phyloP scores from a whole-genome alignment of 495 filamentous ascomycete species.

The Neurospora tetrasperma region DNA sequence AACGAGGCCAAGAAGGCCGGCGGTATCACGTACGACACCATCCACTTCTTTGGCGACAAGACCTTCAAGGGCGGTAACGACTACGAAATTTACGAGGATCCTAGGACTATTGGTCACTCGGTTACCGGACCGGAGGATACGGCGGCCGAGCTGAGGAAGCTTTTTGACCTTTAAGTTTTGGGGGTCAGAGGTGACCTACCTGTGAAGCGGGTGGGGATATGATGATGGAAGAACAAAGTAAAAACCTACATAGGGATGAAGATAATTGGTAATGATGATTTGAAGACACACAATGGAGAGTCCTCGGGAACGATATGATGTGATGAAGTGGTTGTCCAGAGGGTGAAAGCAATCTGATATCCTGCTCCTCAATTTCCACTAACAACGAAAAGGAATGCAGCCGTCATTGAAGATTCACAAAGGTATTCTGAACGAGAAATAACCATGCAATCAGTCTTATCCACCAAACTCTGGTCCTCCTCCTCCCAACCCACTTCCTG shows the following conservation, averaged over 20 bases:
- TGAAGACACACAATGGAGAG: not conserved
- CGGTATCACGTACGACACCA: constrained; percentile 67
- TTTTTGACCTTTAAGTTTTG: constrained; percentile 57
- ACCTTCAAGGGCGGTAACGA: constrained; percentile 83
- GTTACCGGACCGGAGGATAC: constrained; percentile 79
- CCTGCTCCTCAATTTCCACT: not conserved
- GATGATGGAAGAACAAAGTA: not conserved
- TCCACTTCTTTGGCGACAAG: constrained; percentile 99
- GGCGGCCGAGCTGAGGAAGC: constrained; percentile 58
- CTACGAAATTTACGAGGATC: constrained; percentile 81
- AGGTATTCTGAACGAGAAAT: too few relatives aligned
- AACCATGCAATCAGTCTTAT: not conserved
- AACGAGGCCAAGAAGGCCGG: constrained; percentile 59
- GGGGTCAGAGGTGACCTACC: not conserved
- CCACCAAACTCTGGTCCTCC: not conserved
- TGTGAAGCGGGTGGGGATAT: not conserved
- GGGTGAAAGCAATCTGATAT: not conserved
- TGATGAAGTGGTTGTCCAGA: too few relatives aligned
- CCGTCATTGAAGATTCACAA: too few relatives aligned
- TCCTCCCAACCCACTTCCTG: not conserved
- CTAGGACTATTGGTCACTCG: constrained; percentile 70
- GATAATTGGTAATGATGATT: constrained; percentile 1
- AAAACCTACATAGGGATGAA: not conserved
- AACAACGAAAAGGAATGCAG: not conserved
- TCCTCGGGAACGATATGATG: not conserved